These are phyloP conservation scores for Xenoacremonium recifei DNA, from an alignment of 2,329 filamentous ascomycete species.

Conservation along the genomic window DNA sequence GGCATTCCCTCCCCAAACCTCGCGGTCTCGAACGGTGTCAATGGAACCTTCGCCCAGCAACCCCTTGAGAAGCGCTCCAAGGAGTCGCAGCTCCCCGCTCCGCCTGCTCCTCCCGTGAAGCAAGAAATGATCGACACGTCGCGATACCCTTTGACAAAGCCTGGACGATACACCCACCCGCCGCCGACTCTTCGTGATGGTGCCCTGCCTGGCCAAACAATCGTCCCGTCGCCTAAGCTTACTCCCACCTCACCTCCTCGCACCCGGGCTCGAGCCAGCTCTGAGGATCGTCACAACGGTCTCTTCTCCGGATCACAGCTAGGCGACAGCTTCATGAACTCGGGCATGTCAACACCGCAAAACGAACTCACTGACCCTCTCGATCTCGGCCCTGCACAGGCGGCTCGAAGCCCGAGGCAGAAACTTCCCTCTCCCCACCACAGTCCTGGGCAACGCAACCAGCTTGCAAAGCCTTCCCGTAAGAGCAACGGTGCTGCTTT, in stretches of 20 bases:
- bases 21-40: not conserved
- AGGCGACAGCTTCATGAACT: constrained; percentile 39
- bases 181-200: too few relatives aligned
- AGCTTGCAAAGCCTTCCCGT: not conserved
- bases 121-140: constrained; percentile 32
- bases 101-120: constrained; percentile 3
- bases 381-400: constrained; percentile 20
- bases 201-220: too few relatives aligned
- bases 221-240: constrained; percentile 17
- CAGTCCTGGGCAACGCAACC: not conserved
- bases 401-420: constrained; percentile 20
- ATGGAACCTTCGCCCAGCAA: constrained; percentile 14
- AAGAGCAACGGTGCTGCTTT: constrained; percentile 21
- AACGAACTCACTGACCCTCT: constrained; percentile 28
- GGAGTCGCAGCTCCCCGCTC: constrained; percentile 1
- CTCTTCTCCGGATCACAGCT: constrained; percentile 40
- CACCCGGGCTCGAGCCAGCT: constrained; percentile 11
- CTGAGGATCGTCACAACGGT: constrained; percentile 18
- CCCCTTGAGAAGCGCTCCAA: constrained; percentile 12
- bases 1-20: not conserved
- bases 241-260: constrained; percentile 18
- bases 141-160: constrained; percentile 34
- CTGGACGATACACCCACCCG: constrained; percentile 27
- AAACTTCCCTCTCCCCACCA: constrained; percentile 14
- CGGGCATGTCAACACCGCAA: constrained; percentile 35